Percentiles rank a stretch among this genome's conserved stretches.
phyloP scores from a whole-genome alignment of 2,329 filamentous ascomycete species.

The Fusarium liriodendri region DNA sequence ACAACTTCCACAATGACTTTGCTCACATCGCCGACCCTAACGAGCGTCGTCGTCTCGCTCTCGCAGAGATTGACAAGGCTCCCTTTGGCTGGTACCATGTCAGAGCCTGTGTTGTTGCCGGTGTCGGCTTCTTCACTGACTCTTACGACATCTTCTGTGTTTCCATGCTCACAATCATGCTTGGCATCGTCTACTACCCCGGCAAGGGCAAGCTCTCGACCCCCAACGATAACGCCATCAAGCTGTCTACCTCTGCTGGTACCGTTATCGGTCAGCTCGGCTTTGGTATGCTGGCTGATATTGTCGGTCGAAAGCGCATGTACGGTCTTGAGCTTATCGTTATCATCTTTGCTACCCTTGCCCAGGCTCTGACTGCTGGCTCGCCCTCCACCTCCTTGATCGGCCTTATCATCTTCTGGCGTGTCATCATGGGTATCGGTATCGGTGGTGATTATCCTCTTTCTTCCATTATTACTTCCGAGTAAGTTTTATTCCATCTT shows the following conservation, averaged over 20 bases:
- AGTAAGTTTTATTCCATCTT: constrained; percentile 58
- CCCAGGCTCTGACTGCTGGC: constrained; percentile 73
- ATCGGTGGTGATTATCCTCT: constrained; percentile 77
- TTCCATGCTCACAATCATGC: constrained; percentile 78
- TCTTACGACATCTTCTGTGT: constrained; percentile 87
- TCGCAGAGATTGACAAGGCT: constrained; percentile 85
- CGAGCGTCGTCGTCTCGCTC: constrained; percentile 81
- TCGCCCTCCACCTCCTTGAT: constrained; percentile 73
- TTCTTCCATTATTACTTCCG: constrained; percentile 85
- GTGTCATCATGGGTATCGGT: constrained; percentile 73
- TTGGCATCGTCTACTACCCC: constrained; percentile 82
- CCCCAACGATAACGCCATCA: constrained; percentile 82
- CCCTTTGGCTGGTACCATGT: constrained; percentile 89
- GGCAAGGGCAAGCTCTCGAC: constrained; percentile 69
- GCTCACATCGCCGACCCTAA: constrained; percentile 74
- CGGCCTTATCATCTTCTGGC: constrained; percentile 82
- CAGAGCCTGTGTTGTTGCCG: constrained; percentile 79
- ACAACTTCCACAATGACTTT: constrained; percentile 83
- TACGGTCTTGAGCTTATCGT: constrained; percentile 83
- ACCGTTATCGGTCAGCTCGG: constrained; percentile 84
- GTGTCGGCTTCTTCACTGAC: constrained; percentile 90
- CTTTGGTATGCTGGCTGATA: constrained; percentile 83
- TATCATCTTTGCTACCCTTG: constrained; percentile 82
- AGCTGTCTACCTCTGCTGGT: constrained; percentile 84
- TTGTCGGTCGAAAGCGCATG: constrained; percentile 77